Conservation (phyloP, 2,329 filamentous ascomycete species). For the Geosmithia flava region DNA sequence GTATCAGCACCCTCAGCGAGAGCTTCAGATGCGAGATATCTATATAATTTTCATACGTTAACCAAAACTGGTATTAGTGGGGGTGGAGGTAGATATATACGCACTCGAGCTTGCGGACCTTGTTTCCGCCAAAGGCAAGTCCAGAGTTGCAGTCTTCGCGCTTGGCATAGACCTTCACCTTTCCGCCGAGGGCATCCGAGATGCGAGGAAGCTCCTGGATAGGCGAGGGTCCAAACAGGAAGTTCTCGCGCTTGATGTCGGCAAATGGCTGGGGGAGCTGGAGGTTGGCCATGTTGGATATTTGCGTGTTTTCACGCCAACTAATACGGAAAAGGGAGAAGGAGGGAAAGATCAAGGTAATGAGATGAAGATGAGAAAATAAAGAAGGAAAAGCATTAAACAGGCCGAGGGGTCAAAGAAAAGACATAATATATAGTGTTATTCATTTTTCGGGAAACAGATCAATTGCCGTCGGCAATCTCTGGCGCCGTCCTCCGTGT, state of each 20-base stretch:
- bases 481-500: not conserved
- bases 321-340: too few relatives aligned
- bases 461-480: not conserved
- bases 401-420: too few relatives aligned
- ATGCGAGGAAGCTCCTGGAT: constrained; percentile 57
- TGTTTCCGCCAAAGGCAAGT: constrained; percentile 57
- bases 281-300: constrained; percentile 15
- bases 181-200: constrained; percentile 44
- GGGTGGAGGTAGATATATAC: constrained; percentile 4
- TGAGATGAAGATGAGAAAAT: too few relatives aligned
- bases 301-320: not conserved
- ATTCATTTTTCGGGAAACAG: too few relatives aligned
- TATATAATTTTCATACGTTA: constrained; percentile 9
- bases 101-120: constrained; percentile 55
- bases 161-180: constrained; percentile 56
- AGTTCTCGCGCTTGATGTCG: constrained; percentile 45
- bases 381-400: too few relatives aligned
- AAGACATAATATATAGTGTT: too few relatives aligned
- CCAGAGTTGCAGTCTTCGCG: constrained; percentile 60
- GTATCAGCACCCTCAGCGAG: constrained; percentile 43
- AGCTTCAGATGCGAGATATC: constrained; percentile 54
- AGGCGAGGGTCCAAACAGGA: constrained; percentile 57
- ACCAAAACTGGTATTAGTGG: not conserved
- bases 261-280: constrained; percentile 49
- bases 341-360: too few relatives aligned